Conservation (phyloP, 1,284 basidiomycete species). For the Ceratobasidium sp. region DNA sequence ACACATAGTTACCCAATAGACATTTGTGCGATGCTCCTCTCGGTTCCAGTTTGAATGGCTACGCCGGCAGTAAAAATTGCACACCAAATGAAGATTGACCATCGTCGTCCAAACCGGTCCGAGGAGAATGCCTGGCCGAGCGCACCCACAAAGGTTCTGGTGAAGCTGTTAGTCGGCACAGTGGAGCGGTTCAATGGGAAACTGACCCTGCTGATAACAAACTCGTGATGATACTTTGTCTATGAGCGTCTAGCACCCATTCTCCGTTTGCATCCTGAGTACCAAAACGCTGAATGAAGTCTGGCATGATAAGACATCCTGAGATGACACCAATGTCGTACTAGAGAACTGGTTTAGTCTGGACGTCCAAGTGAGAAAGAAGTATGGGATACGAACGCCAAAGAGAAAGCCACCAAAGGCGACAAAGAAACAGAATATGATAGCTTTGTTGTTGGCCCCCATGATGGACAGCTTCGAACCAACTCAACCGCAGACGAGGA, state of each 20-base stretch:
- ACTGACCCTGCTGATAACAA: slow-evolving; percentile 75
- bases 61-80: slow-evolving; percentile 74
- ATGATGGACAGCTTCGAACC: slow-evolving; percentile 1
- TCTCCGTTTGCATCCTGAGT: slow-evolving; percentile 57
- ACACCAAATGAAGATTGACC: slow-evolving; percentile 80
- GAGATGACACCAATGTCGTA: slow-evolving; percentile 77
- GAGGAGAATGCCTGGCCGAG: slow-evolving; percentile 77
- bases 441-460: slow-evolving; percentile 60
- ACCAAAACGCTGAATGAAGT: slow-evolving; percentile 74
- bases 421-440: slow-evolving; percentile 67
- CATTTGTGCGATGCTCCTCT: slow-evolving; percentile 66
- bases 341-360: slow-evolving; percentile 62
- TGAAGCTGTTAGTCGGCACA: slow-evolving; percentile 2
- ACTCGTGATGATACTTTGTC: slow-evolving; percentile 79
- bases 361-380: not conserved
- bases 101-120: slow-evolving; percentile 72
- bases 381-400: slow-evolving; percentile 8
- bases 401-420: slow-evolving; percentile 52
- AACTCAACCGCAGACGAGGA: not conserved
- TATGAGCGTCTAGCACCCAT: slow-evolving; percentile 61
- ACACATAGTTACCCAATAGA: slow-evolving; percentile 56
- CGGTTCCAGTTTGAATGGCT: slow-evolving; percentile 72
- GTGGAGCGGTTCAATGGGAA: not conserved
- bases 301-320: slow-evolving; percentile 82
- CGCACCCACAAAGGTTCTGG: slow-evolving; percentile 59